Percentiles rank a stretch among this genome's conserved stretches.
These are phyloP conservation scores for Penicillium maclennaniae DNA, from an alignment of 495 filamentous ascomycete genomes.

Conservation along the genomic window DNA sequence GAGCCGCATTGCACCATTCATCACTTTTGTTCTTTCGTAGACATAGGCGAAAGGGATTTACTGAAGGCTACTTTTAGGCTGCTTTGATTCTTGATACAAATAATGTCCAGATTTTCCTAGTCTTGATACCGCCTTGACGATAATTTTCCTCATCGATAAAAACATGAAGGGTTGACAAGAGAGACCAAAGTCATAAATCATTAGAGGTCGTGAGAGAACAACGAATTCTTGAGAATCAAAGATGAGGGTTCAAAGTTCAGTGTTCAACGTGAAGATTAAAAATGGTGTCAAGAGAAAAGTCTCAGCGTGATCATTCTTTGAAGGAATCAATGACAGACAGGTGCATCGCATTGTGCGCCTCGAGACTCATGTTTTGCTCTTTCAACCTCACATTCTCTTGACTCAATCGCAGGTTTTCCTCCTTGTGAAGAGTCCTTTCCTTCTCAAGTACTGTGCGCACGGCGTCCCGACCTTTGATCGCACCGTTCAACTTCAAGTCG, in stretches of 20 bases:
- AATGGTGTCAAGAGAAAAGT: background rate
- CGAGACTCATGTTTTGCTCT: conserved; percentile 35
- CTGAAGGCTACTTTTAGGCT: background rate
- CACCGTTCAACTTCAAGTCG: conserved; percentile 52
- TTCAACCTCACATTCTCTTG: conserved; percentile 55
- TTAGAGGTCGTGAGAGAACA: too few relatives aligned
- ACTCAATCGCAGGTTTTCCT: conserved; percentile 53
- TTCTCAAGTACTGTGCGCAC: conserved; percentile 55
- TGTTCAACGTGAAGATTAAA: background rate
- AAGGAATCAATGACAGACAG: conserved; percentile 37
- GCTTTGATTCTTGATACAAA: background rate
- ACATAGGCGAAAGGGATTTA: background rate
- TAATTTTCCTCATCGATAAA: background rate
- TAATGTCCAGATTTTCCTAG: background rate
- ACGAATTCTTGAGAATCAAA: too few relatives aligned
- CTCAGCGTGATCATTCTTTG: conserved; percentile 3
- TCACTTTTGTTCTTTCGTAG: background rate
- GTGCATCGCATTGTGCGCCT: conserved; percentile 38
- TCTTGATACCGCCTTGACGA: background rate
- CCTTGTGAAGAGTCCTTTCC: conserved; percentile 43
- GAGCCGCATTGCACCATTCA: background rate
- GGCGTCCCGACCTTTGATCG: conserved; percentile 60
- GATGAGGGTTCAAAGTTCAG: too few relatives aligned
- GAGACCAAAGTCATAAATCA: background rate
- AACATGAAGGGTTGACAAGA: background rate